These are phyloP conservation scores for Pseudocercospora fuligena DNA, from an alignment of 2,329 filamentous ascomycete genomes.

Conservation along the genomic window DNA sequence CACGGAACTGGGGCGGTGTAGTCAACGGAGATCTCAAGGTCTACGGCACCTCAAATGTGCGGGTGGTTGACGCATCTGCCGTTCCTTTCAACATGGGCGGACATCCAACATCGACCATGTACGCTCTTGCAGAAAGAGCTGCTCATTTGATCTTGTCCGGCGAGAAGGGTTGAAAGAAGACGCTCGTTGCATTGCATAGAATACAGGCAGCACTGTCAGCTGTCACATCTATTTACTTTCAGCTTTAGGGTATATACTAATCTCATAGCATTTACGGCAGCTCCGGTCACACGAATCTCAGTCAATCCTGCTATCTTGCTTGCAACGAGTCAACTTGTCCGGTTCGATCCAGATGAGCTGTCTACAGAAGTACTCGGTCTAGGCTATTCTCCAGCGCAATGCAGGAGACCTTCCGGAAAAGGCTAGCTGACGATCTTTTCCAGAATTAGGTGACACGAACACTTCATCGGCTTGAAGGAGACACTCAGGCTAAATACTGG, in stretches of 20 bases:
- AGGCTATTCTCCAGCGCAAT: not conserved
- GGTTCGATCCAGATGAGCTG: not conserved
- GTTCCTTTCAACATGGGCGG: conserved; percentile 30
- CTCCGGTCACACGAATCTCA: not conserved
- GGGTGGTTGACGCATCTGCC: conserved; percentile 37
- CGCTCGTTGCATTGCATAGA: not conserved
- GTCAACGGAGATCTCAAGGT: conserved; percentile 34
- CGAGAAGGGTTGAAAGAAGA: not conserved
- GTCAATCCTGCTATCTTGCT: not conserved
- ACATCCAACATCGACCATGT: conserved; percentile 29
- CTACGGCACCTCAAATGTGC: conserved; percentile 31
- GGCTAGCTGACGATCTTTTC: not conserved
- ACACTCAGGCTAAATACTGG: not conserved
- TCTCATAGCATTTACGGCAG: not conserved
- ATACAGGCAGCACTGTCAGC: not conserved
- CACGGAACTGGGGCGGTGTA: conserved; percentile 29
- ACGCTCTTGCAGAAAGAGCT: conserved; percentile 37
- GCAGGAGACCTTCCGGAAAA: not conserved
- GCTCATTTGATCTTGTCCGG: conserved; percentile 33
- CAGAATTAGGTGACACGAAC: not conserved
- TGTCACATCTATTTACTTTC: no score
- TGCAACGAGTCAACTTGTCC: not conserved
- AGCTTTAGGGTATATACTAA: not conserved
- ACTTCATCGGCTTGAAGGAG: not conserved
- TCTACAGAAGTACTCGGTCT: not conserved